Conservation (phyloP, 345 rosid species). For the Angophora floribunda region DNA sequence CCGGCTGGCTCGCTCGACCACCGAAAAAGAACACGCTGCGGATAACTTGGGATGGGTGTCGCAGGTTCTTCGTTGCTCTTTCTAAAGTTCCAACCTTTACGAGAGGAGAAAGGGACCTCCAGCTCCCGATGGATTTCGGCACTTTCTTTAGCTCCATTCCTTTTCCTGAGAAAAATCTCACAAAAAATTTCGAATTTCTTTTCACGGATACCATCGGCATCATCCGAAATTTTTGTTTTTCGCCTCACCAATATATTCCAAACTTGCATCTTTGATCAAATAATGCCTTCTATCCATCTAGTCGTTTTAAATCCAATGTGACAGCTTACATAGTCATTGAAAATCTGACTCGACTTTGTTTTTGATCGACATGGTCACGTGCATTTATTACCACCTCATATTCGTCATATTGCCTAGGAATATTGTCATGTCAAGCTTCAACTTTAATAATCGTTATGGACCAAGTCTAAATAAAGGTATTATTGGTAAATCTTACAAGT, state of each 20-base stretch:
- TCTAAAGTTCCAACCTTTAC: background rate
- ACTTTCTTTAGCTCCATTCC: background rate
- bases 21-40: background rate
- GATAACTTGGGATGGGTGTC: background rate
- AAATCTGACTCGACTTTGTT: background rate
- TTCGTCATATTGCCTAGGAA: rapidly evolving
- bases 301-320: background rate
- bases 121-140: background rate
- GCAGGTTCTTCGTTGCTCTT: background rate
- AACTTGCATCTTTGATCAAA: background rate
- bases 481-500: background rate
- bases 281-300: background rate
- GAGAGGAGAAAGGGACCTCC: background rate
- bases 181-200: background rate
- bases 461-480: rapidly evolving
- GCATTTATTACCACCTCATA: background rate
- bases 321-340: background rate
- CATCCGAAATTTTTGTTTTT: background rate
- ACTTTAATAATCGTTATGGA: background rate
- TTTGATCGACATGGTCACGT: background rate
- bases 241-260: background rate
- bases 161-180: background rate
- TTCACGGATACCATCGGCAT: background rate
- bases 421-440: no score
- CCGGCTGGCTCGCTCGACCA: background rate